Conservation (phyloP, 1,284 basidiomycete genomes). For the Ustilago trichophora region DNA sequence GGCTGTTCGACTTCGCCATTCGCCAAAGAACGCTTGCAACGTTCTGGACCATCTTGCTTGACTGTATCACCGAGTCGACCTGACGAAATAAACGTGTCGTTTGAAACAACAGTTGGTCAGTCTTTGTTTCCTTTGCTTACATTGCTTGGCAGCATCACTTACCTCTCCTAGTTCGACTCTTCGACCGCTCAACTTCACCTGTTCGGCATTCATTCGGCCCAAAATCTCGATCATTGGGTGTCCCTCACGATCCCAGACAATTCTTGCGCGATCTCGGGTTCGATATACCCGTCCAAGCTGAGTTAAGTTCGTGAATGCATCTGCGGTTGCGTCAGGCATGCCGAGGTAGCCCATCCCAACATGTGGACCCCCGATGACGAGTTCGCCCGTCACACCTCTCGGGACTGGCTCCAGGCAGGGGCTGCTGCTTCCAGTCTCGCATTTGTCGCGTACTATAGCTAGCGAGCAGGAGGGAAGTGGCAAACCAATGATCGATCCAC, state of each 20-base stretch:
- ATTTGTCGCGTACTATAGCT: too few relatives aligned
- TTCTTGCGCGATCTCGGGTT: slow-evolving; percentile 13
- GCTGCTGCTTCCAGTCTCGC: slow-evolving; percentile 1
- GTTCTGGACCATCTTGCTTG: slow-evolving; percentile 4
- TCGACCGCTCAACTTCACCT: slow-evolving; percentile 25
- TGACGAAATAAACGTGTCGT: too few relatives aligned
- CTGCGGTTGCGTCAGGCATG: slow-evolving; percentile 9
- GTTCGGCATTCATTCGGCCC: slow-evolving; percentile 23
- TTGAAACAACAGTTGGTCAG: too few relatives aligned
- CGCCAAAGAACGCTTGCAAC: slow-evolving; percentile 7
- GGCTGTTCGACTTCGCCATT: too few relatives aligned
- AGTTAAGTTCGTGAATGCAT: slow-evolving; percentile 6
- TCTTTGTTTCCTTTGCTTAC: too few relatives aligned
- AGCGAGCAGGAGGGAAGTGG: slow-evolving; percentile 21
- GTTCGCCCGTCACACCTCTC: slow-evolving; percentile 19
- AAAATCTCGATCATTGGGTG: slow-evolving; percentile 25
- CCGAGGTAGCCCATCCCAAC: slow-evolving; percentile 25
- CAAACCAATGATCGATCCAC: slow-evolving; percentile 23
- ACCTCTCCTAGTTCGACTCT: slow-evolving; percentile 27
- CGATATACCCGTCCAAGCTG: slow-evolving; percentile 18
- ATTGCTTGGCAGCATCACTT: too few relatives aligned
- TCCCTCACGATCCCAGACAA: slow-evolving; percentile 18
- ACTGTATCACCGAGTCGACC: slow-evolving; percentile 11
- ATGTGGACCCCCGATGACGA: slow-evolving; percentile 24
- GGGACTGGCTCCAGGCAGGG: too few relatives aligned